Evolutionary conservation across 805 yeast species (phyloP), one percentile per base, ranked within the genome.

Genomic region (Metschnikowia orientalis): DNA sequence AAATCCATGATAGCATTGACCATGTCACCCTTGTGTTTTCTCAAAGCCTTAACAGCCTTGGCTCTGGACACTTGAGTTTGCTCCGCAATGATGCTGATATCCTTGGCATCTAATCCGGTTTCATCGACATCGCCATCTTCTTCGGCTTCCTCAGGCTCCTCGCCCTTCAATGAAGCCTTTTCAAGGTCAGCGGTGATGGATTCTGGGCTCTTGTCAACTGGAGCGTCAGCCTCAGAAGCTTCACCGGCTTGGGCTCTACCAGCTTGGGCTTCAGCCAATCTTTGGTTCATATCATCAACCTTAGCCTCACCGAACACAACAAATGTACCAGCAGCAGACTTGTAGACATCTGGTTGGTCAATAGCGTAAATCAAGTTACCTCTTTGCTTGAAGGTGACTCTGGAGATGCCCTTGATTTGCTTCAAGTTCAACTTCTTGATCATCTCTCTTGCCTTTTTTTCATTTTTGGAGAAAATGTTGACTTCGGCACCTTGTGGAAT

Each of bases 261-360:
- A 57, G 84, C 84, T 63, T 81, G 84, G 44, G 84, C 81, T 61
- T 80, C 83, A 59, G 83, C 82, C 67, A 84, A 75, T 75, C 88
- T 81, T 69, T 85, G 80, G 70, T 81, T 79, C 67, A 88, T 71
- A 73, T 90, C 95, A 67, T 90, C 97, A 52, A 85, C 83, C 77
- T 87, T 85, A 61, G 96, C 95, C 71, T 89, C 97, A 71, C 98
- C 98, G 56, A 90, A 89, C 51, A 90, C 97, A 54, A 90, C 81
- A 75, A 84, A 92, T 53, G 95, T 81, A 61, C 97, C 96, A 59
- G 94, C 83, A 47, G 80, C 75, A 44, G 96, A 81, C 70, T 76
- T 86, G 95, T 73, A 90, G 42, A 92, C 97, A 53, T 88, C 97
- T 66, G 98, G 98, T 51, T 68, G 63, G 63, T 86, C 92, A 69